These are phyloP conservation scores for Conoideocrella luteorostrata DNA, from an alignment of 2,329 filamentous ascomycete genomes.

Conservation along the genomic window DNA sequence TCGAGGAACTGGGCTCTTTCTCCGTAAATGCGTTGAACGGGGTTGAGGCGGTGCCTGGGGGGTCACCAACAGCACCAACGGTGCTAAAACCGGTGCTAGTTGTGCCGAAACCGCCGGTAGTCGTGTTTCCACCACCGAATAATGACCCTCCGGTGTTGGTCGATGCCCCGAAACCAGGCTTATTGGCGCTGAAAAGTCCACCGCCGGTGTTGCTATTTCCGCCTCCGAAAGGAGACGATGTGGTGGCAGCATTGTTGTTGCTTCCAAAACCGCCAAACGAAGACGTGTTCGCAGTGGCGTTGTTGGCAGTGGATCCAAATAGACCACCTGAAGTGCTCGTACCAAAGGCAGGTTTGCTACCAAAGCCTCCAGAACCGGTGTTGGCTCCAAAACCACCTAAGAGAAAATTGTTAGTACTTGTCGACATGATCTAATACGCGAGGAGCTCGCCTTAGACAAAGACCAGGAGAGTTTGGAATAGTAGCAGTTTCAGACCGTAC, in stretches of 20 bases:
- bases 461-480: too few species aligned
- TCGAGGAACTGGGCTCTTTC: conserved; percentile 59
- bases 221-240: conserved; percentile 34
- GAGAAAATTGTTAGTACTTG: conserved; percentile 3
- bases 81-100: conserved; percentile 44
- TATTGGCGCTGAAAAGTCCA: conserved; percentile 49
- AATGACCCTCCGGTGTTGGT: conserved; percentile 35
- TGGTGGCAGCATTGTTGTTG: conserved; percentile 24
- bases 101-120: conserved; percentile 26
- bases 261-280: conserved; percentile 36
- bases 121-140: conserved; percentile 37
- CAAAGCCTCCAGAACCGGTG: conserved; percentile 27
- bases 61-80: conserved; percentile 38
- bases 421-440: background rate
- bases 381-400: conserved; percentile 32
- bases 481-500: conserved; percentile 25
- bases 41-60: conserved; percentile 63
- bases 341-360: conserved; percentile 48
- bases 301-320: conserved; percentile 38
- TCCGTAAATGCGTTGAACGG: conserved; percentile 65
- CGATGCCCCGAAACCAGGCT: conserved; percentile 44
- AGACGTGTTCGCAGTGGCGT: conserved; percentile 22
- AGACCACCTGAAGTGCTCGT: conserved; percentile 34
- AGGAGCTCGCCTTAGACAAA: background rate
- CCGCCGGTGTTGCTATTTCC: conserved; percentile 30